Evolutionary conservation across 805 yeast genomes (phyloP).

Genomic region (Ogataea pini): DNA sequence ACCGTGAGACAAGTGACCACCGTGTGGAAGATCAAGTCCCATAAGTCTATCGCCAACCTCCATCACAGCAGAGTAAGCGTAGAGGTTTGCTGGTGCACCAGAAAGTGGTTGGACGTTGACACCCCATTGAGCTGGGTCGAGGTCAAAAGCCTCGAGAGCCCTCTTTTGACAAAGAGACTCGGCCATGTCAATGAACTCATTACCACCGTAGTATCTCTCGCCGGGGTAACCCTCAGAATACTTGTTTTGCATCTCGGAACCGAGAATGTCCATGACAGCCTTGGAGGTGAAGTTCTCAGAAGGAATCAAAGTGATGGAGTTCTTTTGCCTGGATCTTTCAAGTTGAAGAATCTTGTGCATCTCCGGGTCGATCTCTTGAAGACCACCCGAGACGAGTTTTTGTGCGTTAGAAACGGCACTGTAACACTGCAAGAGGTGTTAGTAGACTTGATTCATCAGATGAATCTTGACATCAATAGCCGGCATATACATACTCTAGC

Average conservation of each 20-base stretch:
- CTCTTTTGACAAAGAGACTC: constrained; percentile 89
- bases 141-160: constrained; percentile 80
- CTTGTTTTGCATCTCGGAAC: constrained; percentile 96
- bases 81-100: constrained; percentile 96
- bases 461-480: neutral
- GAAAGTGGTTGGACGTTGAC: constrained; percentile 94
- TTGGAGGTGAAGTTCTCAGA: constrained; percentile 95
- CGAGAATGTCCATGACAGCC: constrained; percentile 91
- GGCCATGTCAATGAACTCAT: constrained; percentile 88
- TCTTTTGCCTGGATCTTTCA: constrained; percentile 85
- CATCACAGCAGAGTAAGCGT: constrained; percentile 86
- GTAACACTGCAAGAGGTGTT: neutral
- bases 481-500: constrained; percentile 22
- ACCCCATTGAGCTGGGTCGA: constrained; percentile 88
- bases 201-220: constrained; percentile 97
- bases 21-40: constrained; percentile 98
- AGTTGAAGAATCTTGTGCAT: constrained; percentile 73
- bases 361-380: constrained; percentile 78
- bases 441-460: neutral
- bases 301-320: constrained; percentile 89
- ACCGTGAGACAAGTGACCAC: constrained; percentile 97
- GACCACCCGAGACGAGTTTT: constrained; percentile 59
- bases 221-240: constrained; percentile 99
- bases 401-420: constrained; percentile 34
- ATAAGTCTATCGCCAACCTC: constrained; percentile 89